Conservation (phyloP, 495 filamentous ascomycete genomes). For the Hyphodiscus hymeniophilus region DNA sequence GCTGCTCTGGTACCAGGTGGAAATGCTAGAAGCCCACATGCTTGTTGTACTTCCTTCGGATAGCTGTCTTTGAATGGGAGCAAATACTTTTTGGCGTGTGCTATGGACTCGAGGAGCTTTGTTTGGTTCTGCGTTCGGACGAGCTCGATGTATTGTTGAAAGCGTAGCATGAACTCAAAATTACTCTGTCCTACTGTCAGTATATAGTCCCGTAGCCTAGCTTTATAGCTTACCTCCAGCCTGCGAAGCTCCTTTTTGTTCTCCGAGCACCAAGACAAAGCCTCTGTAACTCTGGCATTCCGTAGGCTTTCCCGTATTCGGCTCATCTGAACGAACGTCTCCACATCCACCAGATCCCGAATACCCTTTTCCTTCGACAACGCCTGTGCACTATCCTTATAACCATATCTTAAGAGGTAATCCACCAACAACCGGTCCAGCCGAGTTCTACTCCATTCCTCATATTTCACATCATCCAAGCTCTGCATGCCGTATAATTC, state of each 20-base stretch:
- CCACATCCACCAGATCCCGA: constrained; percentile 77
- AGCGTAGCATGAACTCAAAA: constrained; percentile 87
- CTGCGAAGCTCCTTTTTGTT: constrained; percentile 83
- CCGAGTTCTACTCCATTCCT: constrained; percentile 74
- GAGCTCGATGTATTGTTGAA: constrained; percentile 93
- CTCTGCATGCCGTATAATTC: constrained; percentile 72
- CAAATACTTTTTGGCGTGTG: constrained; percentile 75
- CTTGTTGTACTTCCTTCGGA: constrained; percentile 57
- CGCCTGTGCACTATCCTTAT: constrained; percentile 64
- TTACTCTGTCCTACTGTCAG: constrained; percentile 54
- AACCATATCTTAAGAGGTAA: constrained; percentile 79
- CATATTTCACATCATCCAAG: constrained; percentile 88
- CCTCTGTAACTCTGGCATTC: constrained; percentile 64
- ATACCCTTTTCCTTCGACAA: constrained; percentile 63
- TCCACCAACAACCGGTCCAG: constrained; percentile 83
- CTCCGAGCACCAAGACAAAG: constrained; percentile 82
- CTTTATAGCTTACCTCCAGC: constrained; percentile 52
- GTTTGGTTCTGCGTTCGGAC: constrained; percentile 51
- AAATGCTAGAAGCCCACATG: constrained; percentile 74
- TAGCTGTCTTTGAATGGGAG: constrained; percentile 57
- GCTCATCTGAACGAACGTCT: constrained; percentile 78
- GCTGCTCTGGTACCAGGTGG: constrained; percentile 52
- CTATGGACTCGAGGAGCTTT: constrained; percentile 66
- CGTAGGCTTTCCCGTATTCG: constrained; percentile 64
- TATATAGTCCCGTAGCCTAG: not conserved